Percentiles rank a stretch among this genome's conserved stretches.
These are phyloP conservation scores for Lecanicillium sp. DNA, from an alignment of 2,329 filamentous ascomycete genomes.

Conservation along the genomic window DNA sequence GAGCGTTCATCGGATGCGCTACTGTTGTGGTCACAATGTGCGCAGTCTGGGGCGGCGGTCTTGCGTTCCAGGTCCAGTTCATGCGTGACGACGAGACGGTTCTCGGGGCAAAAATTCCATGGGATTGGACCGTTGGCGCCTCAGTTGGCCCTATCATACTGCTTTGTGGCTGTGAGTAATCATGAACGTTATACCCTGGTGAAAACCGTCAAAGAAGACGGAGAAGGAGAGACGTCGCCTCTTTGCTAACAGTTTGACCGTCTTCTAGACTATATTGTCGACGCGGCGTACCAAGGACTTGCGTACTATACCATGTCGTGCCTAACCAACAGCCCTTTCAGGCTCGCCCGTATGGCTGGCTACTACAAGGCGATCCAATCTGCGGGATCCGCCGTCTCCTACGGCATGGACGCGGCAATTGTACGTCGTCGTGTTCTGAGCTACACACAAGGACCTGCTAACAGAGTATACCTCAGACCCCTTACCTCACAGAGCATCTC, in stretches of 20 bases:
- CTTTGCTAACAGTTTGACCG: too few relatives aligned
- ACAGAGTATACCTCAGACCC: conserved; percentile 9
- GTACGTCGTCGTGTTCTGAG: conserved; percentile 3
- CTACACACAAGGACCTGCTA: background rate
- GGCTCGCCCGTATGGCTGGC: conserved; percentile 66
- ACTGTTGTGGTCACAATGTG: conserved; percentile 55
- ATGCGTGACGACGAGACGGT: conserved; percentile 7
- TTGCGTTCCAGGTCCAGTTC: conserved; percentile 54
- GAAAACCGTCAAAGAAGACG: too few relatives aligned
- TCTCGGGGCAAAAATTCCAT: conserved; percentile 10
- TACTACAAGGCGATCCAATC: conserved; percentile 75
- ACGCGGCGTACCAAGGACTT: conserved; percentile 35
- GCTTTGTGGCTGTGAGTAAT: too few relatives aligned
- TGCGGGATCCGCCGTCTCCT: conserved; percentile 49
- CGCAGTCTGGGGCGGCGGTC: conserved; percentile 61
- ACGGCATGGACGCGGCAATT: conserved; percentile 14
- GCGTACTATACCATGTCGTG: conserved; percentile 66
- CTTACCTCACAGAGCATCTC: conserved; percentile 13
- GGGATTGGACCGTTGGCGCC: conserved; percentile 12
- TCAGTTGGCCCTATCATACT: conserved; percentile 8
- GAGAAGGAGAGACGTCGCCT: too few relatives aligned
- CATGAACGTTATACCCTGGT: too few relatives aligned
- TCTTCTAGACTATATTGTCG: conserved; percentile 11
- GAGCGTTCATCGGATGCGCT: conserved; percentile 51
- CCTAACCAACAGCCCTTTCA: conserved; percentile 62